Evolutionary conservation across 2,329 filamentous ascomycete genomes (phyloP).

Genomic region (Scedosporium aurantiacum): DNA sequence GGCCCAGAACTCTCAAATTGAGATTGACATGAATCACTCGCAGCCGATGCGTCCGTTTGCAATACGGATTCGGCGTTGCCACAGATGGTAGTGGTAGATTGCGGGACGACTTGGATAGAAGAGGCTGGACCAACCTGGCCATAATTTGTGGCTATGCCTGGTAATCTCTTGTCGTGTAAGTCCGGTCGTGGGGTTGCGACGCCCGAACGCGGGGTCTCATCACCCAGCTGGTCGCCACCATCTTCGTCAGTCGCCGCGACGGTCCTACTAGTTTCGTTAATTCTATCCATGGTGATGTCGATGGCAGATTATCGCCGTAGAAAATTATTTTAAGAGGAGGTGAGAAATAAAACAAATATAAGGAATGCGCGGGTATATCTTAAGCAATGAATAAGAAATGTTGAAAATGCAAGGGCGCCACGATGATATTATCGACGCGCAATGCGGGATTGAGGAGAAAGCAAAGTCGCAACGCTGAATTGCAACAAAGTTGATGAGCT

Average conservation of each 20-base stretch:
- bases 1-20: not conserved
- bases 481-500: not conserved
- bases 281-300: slow-evolving; percentile 27
- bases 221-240: slow-evolving; percentile 65
- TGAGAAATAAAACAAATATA: not conserved
- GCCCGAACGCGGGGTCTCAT: slow-evolving; percentile 79
- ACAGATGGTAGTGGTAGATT: slow-evolving; percentile 2
- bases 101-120: slow-evolving; percentile 27
- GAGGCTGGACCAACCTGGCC: slow-evolving; percentile 94
- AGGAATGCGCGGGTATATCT: not conserved
- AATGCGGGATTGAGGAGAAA: slow-evolving; percentile 4
- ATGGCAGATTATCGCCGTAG: not conserved
- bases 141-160: slow-evolving; percentile 95
- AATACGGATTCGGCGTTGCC: not conserved
- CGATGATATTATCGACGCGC: too few relatives aligned
- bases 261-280: slow-evolving; percentile 46
- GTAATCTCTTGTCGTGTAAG: slow-evolving; percentile 85
- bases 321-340: not conserved
- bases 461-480: slow-evolving; percentile 1
- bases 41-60: not conserved
- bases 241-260: slow-evolving; percentile 54
- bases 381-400: too few relatives aligned
- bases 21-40: not conserved
- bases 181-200: slow-evolving; percentile 90
- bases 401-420: too few relatives aligned